A percentile compares a stretch with the other conserved stretches of the same genome.
These are phyloP conservation scores for Eragrostis tef DNA, from an alignment of 202 grass and related monocot genomes.

Conservation along the genomic window DNA sequence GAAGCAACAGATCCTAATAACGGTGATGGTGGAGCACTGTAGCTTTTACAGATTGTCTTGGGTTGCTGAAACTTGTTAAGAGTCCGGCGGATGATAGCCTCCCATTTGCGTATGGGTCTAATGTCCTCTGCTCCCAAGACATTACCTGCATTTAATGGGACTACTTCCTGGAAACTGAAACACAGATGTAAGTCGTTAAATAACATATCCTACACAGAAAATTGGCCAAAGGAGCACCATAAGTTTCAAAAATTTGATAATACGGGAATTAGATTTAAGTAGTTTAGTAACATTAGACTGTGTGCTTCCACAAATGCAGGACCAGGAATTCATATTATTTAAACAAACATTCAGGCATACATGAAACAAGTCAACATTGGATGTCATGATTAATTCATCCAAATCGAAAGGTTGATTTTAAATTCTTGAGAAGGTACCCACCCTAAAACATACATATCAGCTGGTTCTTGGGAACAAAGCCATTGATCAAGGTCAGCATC, in stretches of 20 bases:
- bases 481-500: slow-evolving; percentile 60
- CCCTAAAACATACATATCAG: slow-evolving; percentile 44
- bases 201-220: neutral
- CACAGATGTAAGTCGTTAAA: slow-evolving; percentile 7
- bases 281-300: neutral
- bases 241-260: neutral
- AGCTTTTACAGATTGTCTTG: slow-evolving; percentile 61
- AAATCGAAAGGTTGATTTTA: neutral
- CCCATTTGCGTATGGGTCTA: slow-evolving; percentile 69
- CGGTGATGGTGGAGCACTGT: slow-evolving; percentile 63
- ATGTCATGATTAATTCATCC: neutral
- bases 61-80: slow-evolving; percentile 59
- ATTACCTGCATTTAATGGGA: slow-evolving; percentile 68
- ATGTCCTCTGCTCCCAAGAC: slow-evolving; percentile 65
- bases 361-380: slow-evolving; percentile 6
- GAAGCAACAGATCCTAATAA: slow-evolving; percentile 31
- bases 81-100: slow-evolving; percentile 60
- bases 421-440: slow-evolving; percentile 35
- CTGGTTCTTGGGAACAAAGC: slow-evolving; percentile 58
- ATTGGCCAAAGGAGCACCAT: neutral
- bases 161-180: slow-evolving; percentile 72
- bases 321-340: neutral
- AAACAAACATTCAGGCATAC: slow-evolving; percentile 4
- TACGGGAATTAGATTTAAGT: neutral
- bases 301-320: neutral